Evolutionary conservation across 139 green algal genomes (phyloP).

Genomic region (Zygnema circumcarinatum): DNA sequence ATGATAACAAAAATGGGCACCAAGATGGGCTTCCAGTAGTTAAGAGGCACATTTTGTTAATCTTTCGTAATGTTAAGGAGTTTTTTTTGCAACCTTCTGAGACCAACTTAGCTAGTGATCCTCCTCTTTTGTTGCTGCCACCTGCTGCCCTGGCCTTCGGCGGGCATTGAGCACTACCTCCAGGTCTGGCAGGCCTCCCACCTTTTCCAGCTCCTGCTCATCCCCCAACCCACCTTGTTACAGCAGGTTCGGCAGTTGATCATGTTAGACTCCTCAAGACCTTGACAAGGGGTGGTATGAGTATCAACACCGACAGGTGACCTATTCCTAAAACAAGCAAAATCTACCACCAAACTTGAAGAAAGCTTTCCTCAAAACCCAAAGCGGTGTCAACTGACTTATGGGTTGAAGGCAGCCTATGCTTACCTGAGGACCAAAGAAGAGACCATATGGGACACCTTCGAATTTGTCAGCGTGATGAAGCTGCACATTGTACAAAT

Average conservation of each 20-base stretch:
- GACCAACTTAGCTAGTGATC: not conserved
- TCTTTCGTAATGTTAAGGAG: not conserved
- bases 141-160: not conserved
- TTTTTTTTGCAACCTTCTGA: not conserved
- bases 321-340: not conserved
- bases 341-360: not conserved
- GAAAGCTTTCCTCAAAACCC: not conserved
- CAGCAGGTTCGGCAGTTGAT: not conserved
- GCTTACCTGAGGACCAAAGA: conserved; percentile 83
- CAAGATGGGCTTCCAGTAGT: not conserved
- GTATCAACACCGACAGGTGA: not conserved
- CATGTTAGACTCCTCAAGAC: not conserved
- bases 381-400: conserved; percentile 5
- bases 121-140: not conserved
- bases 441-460: conserved; percentile 93
- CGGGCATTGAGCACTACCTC: conserved; percentile 27
- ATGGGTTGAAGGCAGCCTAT: conserved; percentile 1
- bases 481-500: conserved; percentile 64
- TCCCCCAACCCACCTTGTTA: conserved; percentile 15
- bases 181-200: conserved; percentile 48
- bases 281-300: not conserved
- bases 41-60: not conserved
- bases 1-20: not conserved
- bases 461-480: conserved; percentile 94
- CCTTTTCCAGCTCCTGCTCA: conserved; percentile 44